A percentile compares a stretch with the other conserved stretches of the same genome.
These are phyloP conservation scores for Colletotrichum graminicola DNA, from an alignment of 2,329 filamentous ascomycete species.

Conservation along the genomic window DNA sequence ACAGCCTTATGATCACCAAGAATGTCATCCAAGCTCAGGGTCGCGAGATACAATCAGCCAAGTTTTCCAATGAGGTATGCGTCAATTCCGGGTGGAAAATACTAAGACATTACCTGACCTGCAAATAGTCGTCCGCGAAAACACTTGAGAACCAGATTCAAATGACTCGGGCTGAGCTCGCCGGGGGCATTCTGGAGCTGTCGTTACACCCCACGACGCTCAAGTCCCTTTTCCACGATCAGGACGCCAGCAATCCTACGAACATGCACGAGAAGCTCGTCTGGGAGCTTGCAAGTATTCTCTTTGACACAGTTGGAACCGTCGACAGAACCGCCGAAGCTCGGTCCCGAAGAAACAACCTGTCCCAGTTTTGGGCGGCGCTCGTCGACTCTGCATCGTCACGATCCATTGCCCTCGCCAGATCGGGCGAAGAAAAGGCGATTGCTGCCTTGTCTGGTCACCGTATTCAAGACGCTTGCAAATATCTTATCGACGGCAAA, in stretches of 20 bases:
- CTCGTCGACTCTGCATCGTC: conserved; percentile 73
- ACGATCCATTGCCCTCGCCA: conserved; percentile 68
- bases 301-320: conserved; percentile 75
- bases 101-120: conserved; percentile 40
- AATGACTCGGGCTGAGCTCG: conserved; percentile 64
- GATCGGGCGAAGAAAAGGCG: conserved; percentile 83
- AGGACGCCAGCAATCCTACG: conserved; percentile 57
- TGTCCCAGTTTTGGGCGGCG: conserved; percentile 76
- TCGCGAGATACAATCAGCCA: conserved; percentile 74
- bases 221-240: conserved; percentile 56
- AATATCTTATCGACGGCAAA: conserved; percentile 78
- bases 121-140: conserved; percentile 65
- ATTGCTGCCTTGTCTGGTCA: conserved; percentile 83
- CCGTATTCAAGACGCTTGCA: conserved; percentile 85
- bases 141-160: conserved; percentile 68
- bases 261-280: conserved; percentile 77
- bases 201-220: conserved; percentile 55
- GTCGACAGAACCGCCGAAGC: conserved; percentile 55
- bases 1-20: conserved; percentile 66
- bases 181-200: conserved; percentile 72
- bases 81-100: neutral
- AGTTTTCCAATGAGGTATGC: conserved; percentile 68
- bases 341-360: conserved; percentile 67
- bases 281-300: conserved; percentile 87
- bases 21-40: conserved; percentile 72